A percentile compares a stretch with the other conserved stretches of the same genome.
Conservation (phyloP, 352 stramenopile genomes). For the Phytophthora tubulina region DNA sequence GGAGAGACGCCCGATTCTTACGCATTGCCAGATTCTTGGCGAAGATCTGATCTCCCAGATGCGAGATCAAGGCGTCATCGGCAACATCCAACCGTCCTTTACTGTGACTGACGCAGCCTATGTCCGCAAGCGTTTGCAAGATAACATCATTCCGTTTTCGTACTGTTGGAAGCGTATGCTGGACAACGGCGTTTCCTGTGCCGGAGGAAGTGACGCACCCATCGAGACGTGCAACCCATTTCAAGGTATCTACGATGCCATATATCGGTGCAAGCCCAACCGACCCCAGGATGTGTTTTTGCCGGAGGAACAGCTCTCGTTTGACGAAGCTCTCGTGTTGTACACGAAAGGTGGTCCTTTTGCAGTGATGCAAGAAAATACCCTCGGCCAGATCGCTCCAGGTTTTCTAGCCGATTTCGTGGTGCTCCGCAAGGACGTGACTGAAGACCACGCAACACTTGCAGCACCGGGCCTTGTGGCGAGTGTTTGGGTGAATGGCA, state of each 20-base stretch:
- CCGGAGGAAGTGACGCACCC: constrained; percentile 84
- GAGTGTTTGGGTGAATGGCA: constrained; percentile 73
- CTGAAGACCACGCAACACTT: constrained; percentile 49
- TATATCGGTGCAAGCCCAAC: constrained; percentile 73
- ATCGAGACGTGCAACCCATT: constrained; percentile 92
- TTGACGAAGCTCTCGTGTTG: constrained; percentile 77
- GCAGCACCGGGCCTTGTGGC: constrained; percentile 60
- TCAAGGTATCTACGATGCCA: constrained; percentile 90
- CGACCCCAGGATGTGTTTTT: constrained; percentile 65
- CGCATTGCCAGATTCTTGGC: constrained; percentile 91
- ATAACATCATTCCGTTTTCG: constrained; percentile 65
- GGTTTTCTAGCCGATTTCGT: constrained; percentile 81
- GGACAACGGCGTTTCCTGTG: constrained; percentile 73
- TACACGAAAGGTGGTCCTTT: constrained; percentile 86
- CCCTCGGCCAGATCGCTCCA: constrained; percentile 58
- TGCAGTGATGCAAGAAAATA: constrained; percentile 66
- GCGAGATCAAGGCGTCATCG: constrained; percentile 80
- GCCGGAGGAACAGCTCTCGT: constrained; percentile 72
- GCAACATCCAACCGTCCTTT: constrained; percentile 91
- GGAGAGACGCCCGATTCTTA: constrained; percentile 84
- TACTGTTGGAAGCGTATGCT: constrained; percentile 92
- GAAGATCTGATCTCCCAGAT: constrained; percentile 78
- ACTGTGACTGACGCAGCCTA: constrained; percentile 88
- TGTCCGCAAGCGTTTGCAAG: constrained; percentile 76
- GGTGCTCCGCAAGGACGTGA: constrained; percentile 69